Evolutionary conservation across 495 filamentous ascomycete genomes (phyloP).

Genomic region (Penicillium bialowiezense): DNA sequence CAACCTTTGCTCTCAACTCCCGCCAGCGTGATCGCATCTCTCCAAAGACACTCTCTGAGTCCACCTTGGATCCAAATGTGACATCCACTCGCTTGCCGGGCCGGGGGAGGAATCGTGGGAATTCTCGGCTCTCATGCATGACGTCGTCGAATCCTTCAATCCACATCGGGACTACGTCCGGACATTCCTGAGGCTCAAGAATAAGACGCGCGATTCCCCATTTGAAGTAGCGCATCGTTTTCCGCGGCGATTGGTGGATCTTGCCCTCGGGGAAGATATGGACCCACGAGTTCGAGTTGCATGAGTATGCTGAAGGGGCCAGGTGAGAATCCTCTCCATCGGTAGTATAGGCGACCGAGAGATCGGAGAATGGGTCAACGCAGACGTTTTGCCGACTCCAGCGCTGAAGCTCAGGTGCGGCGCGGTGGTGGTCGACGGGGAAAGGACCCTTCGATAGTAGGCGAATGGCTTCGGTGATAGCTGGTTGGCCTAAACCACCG

Average conservation of each 20-base stretch:
- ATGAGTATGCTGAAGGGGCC: conserved; percentile 56
- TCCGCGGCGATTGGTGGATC: conserved; percentile 79
- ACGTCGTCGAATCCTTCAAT: conserved; percentile 80
- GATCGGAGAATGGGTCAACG: conserved; percentile 47
- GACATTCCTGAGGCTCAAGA: conserved; percentile 77
- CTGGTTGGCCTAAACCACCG: conserved; percentile 81
- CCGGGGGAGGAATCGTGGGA: conserved; percentile 80
- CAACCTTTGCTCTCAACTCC: conserved; percentile 50
- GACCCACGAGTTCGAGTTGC: conserved; percentile 71
- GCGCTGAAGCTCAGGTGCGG: conserved; percentile 31
- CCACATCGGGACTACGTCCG: conserved; percentile 90
- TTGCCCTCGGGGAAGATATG: conserved; percentile 96
- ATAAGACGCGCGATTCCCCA: conserved; percentile 92
- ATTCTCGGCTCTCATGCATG: conserved; percentile 77
- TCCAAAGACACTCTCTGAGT: conserved; percentile 50
- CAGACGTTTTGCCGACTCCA: conserved; percentile 43
- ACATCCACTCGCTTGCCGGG: conserved; percentile 67
- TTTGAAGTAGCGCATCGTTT: conserved; percentile 91
- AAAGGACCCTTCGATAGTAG: conserved; percentile 69
- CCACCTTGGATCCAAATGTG: conserved; percentile 61
- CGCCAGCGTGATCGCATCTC: conserved; percentile 70
- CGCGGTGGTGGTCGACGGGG: conserved; percentile 36
- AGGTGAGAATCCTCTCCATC: conserved; percentile 56
- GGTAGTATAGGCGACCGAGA: conserved; percentile 47
- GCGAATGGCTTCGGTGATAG: conserved; percentile 79